A percentile compares a stretch with the other conserved stretches of the same genome.
phyloP scores from a whole-genome alignment of 2,329 filamentous ascomycete genomes.

The Bimuria novae-zelandiae region DNA sequence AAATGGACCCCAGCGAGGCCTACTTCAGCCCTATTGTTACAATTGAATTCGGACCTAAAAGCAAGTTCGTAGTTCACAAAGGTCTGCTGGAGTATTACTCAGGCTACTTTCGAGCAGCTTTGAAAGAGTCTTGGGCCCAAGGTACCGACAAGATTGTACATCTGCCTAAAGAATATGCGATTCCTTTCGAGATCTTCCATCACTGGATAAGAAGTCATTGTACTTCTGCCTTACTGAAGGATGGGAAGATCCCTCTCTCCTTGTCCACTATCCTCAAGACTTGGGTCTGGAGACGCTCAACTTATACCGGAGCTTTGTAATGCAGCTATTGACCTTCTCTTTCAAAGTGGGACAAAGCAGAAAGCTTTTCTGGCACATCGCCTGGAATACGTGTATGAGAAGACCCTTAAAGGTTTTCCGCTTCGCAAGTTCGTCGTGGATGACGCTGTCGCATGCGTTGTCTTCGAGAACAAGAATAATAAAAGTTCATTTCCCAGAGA shows the following conservation, averaged over 20 bases:
- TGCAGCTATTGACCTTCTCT: constrained; percentile 15
- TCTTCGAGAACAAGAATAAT: too few species aligned
- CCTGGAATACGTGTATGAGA: too few species aligned
- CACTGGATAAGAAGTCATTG: constrained; percentile 18
- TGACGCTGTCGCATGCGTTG: too few species aligned
- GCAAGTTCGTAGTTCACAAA: constrained; percentile 7
- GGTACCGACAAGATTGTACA: neutral
- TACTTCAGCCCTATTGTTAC: constrained; percentile 1
- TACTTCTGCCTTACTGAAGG: neutral
- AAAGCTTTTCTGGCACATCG: too few species aligned
- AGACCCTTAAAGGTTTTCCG: too few species aligned
- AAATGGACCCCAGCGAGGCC: too few species aligned
- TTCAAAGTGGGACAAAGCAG: neutral
- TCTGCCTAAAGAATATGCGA: neutral
- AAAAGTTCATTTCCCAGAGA: too few species aligned
- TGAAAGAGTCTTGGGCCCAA: neutral
- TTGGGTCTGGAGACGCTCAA: constrained; percentile 18
- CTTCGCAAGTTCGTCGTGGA: too few species aligned
- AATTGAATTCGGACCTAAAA: neutral
- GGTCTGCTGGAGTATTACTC: constrained; percentile 8
- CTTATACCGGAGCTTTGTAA: constrained; percentile 19
- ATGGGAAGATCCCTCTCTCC: constrained; percentile 4
- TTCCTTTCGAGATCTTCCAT: constrained; percentile 22
- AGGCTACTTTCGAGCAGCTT: neutral
- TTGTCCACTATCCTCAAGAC: neutral